Percentiles rank a stretch among this genome's conserved stretches.
Evolutionary conservation across 495 filamentous ascomycete genomes (phyloP).

Genomic region (Xylaria cubensis): DNA sequence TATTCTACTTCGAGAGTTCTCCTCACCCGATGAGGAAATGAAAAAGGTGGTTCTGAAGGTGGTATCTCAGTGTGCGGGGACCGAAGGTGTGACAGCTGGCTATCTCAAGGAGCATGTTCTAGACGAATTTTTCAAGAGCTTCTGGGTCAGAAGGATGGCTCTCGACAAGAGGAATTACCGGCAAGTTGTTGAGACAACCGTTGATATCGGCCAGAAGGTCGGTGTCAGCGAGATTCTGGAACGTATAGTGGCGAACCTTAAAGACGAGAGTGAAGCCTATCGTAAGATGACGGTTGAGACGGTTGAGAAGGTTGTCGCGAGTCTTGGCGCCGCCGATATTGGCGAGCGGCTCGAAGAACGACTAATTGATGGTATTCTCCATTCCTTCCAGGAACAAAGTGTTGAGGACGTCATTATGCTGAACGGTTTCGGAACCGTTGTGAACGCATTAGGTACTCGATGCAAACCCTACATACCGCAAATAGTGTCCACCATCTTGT

Average conservation of each 20-base stretch:
- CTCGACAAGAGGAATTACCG: conserved; percentile 96
- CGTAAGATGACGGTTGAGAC: conserved; percentile 99
- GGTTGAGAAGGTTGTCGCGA: conserved; percentile 91
- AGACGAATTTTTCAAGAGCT: conserved; percentile 96
- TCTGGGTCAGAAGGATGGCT: conserved; percentile 98
- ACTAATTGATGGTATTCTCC: conserved; percentile 94
- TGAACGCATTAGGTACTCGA: conserved; percentile 91
- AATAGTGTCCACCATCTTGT: conserved; percentile 96
- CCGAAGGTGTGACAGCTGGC: conserved; percentile 89
- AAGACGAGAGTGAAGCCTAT: conserved; percentile 97
- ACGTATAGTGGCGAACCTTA: conserved; percentile 90
- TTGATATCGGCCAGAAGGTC: conserved; percentile 96
- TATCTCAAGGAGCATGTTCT: conserved; percentile 96
- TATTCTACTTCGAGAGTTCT: conserved; percentile 93
- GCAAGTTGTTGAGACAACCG: conserved; percentile 97
- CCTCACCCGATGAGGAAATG: conserved; percentile 98
- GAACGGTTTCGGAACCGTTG: conserved; percentile 98
- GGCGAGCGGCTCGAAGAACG: conserved; percentile 90
- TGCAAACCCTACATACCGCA: conserved; percentile 97
- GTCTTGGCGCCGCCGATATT: conserved; percentile 92
- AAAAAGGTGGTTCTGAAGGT: conserved; percentile 99
- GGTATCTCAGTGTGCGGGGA: conserved; percentile 94
- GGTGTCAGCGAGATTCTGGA: conserved; percentile 95
- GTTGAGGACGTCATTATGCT: conserved; percentile 96
- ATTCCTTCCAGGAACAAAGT: conserved; percentile 97